These are phyloP conservation scores for Fusarium coffeatum DNA, from an alignment of 2,329 filamentous ascomycete genomes.

Conservation along the genomic window DNA sequence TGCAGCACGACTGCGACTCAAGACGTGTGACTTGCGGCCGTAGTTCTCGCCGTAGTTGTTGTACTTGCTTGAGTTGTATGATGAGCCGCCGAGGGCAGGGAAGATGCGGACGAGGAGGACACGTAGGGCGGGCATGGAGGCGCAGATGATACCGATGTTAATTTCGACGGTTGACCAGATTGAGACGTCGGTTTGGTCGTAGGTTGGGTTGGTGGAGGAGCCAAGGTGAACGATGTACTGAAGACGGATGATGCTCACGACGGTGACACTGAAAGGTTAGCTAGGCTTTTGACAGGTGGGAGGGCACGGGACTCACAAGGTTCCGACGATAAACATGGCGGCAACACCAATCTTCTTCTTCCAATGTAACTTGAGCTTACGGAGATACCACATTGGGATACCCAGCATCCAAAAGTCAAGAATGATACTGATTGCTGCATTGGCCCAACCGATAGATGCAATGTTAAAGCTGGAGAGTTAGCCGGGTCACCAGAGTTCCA, in stretches of 20 bases:
- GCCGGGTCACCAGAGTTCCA: accelerated
- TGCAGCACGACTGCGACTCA: slow-evolving; percentile 39
- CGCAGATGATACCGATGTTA: slow-evolving; percentile 53
- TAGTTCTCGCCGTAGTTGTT: slow-evolving; percentile 39
- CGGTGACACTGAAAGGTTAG: slow-evolving; percentile 42
- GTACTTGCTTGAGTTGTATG: slow-evolving; percentile 43
- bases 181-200: slow-evolving; percentile 46
- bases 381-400: slow-evolving; percentile 54
- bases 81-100: slow-evolving; percentile 47
- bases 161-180: slow-evolving; percentile 54
- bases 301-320: slow-evolving; percentile 47
- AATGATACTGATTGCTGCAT: slow-evolving; percentile 56
- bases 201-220: slow-evolving; percentile 47
- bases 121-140: slow-evolving; percentile 50
- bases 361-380: slow-evolving; percentile 50
- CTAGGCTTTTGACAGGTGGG: neutral
- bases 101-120: slow-evolving; percentile 46
- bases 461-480: neutral
- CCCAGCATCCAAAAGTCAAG: slow-evolving; percentile 58
- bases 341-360: slow-evolving; percentile 58
- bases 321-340: slow-evolving; percentile 59
- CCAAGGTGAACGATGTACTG: slow-evolving; percentile 46
- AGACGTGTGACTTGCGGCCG: slow-evolving; percentile 35
- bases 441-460: slow-evolving; percentile 53
- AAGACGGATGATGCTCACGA: slow-evolving; percentile 49